Evolutionary conservation across 768 basidiomycete species (phyloP).

Genomic region (Mycena polygramma): DNA sequence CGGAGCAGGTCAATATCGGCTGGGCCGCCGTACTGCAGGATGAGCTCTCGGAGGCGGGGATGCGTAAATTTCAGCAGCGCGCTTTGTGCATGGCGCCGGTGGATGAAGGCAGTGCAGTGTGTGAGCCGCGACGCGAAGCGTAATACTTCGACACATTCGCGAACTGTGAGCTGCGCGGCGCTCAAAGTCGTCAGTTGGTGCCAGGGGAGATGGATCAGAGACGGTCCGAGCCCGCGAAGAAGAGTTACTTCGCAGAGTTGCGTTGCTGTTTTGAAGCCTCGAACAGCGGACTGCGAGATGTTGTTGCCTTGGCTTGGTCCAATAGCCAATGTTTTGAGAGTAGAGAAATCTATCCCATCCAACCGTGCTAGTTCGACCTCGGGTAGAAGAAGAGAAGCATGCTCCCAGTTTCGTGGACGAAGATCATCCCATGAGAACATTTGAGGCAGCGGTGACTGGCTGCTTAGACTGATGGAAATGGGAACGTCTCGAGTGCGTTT

Average conservation of each 20-base stretch:
- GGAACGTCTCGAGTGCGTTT: not conserved
- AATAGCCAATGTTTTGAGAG: not conserved
- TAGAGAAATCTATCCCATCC: not conserved
- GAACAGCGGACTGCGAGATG: not conserved
- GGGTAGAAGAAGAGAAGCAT: not conserved
- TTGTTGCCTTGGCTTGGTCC: not conserved
- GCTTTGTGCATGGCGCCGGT: not conserved
- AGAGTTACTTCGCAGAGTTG: slow-evolving; percentile 10
- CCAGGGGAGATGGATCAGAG: not conserved
- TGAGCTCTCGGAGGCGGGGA: slow-evolving; percentile 1
- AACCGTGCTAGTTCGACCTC: not conserved
- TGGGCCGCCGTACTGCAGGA: slow-evolving; percentile 1
- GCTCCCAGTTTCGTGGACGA: not conserved
- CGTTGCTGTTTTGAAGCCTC: not conserved
- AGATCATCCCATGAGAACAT: not conserved
- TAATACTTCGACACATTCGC: not conserved
- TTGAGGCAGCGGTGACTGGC: not conserved
- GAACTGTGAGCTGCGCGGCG: not conserved
- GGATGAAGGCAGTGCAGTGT: not conserved
- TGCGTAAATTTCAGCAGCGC: not conserved
- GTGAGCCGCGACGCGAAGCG: slow-evolving; percentile 1
- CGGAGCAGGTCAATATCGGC: not conserved
- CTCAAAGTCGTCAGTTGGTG: slow-evolving; percentile 1
- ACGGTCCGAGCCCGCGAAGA: slow-evolving; percentile 3
- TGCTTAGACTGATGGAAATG: slow-evolving; percentile 11